A percentile compares a stretch with the other conserved stretches of the same genome.
Evolutionary conservation across 768 basidiomycete genomes (phyloP).

Genomic region (Phaffia tasmanica): DNA sequence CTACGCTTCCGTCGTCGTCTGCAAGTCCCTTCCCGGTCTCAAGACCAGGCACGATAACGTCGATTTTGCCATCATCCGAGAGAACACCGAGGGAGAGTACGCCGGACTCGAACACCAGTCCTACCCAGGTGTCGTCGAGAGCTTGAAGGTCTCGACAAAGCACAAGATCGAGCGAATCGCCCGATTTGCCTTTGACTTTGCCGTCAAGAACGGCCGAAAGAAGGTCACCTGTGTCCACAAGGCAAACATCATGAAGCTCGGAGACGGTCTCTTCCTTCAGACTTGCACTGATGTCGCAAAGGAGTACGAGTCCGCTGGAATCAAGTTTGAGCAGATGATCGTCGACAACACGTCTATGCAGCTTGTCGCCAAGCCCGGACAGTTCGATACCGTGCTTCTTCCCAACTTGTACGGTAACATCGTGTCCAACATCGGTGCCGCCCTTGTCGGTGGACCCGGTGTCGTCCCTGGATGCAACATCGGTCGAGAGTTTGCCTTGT

Average conservation of each 20-base stretch:
- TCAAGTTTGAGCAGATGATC: conserved; percentile 94
- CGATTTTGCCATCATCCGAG: conserved; percentile 98
- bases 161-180: conserved; percentile 92
- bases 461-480: conserved; percentile 97
- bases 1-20: conserved; percentile 94
- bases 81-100: conserved; percentile 99
- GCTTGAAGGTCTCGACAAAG: conserved; percentile 89
- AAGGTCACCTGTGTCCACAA: conserved; percentile 99
- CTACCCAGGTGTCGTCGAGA: conserved; percentile 96
- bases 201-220: conserved; percentile 96
- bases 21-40: conserved; percentile 93
- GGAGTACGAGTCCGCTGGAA: conserved; percentile 86
- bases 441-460: conserved; percentile 94
- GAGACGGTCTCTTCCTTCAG: conserved; percentile 96
- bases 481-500: conserved; percentile 91
- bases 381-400: conserved; percentile 99
- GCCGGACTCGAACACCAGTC: conserved; percentile 96
- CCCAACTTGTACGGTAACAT: conserved; percentile 90
- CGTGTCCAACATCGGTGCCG: conserved; percentile 95
- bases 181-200: conserved; percentile 97
- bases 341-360: conserved; percentile 99
- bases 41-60: conserved; percentile 93
- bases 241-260: conserved; percentile 99
- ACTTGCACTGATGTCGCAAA: conserved; percentile 94
- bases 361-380: conserved; percentile 84